Percentiles rank a stretch among this genome's conserved stretches.
These are phyloP conservation scores for Piromyces sp. DNA, from an alignment of 192 early-diverging fungal genomes.

Conservation along the genomic window DNA sequence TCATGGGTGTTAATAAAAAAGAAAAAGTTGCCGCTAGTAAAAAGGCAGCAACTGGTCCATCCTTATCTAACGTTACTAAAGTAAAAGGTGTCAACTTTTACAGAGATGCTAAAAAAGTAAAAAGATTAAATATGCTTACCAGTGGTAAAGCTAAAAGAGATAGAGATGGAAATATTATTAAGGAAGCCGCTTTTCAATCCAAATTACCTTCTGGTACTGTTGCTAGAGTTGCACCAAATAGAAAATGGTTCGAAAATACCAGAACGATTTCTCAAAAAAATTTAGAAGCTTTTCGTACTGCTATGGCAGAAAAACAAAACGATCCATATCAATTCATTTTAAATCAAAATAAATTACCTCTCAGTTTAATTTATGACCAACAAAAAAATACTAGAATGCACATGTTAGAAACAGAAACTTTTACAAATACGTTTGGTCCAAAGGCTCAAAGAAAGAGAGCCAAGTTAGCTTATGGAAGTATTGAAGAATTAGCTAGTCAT, in stretches of 20 bases:
- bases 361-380: conserved; percentile 68
- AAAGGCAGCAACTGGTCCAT: background rate
- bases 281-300: conserved; percentile 79
- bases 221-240: conserved; percentile 80
- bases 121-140: conserved; percentile 83
- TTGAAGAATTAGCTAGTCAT: conserved; percentile 62
- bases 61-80: background rate
- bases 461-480: conserved; percentile 51
- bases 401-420: conserved; percentile 87
- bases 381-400: conserved; percentile 48
- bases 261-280: conserved; percentile 89
- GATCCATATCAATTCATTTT: conserved; percentile 93
- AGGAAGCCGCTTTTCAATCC: conserved; percentile 78
- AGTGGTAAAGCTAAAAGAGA: conserved; percentile 70
- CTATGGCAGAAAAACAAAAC: conserved; percentile 64
- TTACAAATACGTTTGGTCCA: conserved; percentile 80
- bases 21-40: background rate
- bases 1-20: background rate
- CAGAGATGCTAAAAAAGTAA: conserved; percentile 85
- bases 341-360: conserved; percentile 85
- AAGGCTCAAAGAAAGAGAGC: conserved; percentile 89
- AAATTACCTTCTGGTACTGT: conserved; percentile 40
- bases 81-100: conserved; percentile 87
- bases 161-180: conserved; percentile 73
- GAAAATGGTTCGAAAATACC: conserved; percentile 97